Evolutionary conservation across 169 alveolate species (phyloP).

Genomic region (Plasmodium ovale): DNA sequence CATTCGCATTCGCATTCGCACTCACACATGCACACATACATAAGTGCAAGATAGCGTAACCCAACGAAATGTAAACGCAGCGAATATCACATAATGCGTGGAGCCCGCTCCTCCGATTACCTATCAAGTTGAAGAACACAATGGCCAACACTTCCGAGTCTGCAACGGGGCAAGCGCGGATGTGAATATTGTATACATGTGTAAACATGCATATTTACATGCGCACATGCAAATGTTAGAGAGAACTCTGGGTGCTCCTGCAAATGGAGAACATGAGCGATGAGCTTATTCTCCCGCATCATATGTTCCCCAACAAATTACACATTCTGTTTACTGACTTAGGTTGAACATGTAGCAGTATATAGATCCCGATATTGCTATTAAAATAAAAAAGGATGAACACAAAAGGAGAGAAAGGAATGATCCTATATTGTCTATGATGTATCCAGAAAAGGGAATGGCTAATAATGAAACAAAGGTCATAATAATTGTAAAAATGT

Average conservation of each 20-base stretch:
- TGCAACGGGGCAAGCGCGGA: too few relatives aligned
- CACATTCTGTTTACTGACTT: not conserved
- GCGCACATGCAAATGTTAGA: too few relatives aligned
- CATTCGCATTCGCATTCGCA: too few relatives aligned
- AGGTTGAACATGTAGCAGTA: slow-evolving; percentile 49
- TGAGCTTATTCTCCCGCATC: too few relatives aligned
- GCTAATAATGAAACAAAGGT: slow-evolving; percentile 59
- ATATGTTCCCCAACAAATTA: not conserved
- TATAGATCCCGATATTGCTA: slow-evolving; percentile 70
- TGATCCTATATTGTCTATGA: slow-evolving; percentile 64
- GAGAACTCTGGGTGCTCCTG: too few relatives aligned
- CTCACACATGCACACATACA: not conserved
- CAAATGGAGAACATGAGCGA: too few relatives aligned
- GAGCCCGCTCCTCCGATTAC: not conserved
- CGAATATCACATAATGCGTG: too few relatives aligned
- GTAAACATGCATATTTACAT: not conserved
- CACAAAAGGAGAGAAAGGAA: slow-evolving; percentile 60
- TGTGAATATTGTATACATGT: not conserved
- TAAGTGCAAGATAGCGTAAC: too few relatives aligned
- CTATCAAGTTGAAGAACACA: slow-evolving; percentile 69
- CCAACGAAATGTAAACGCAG: too few relatives aligned
- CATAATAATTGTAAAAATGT: slow-evolving; percentile 63
- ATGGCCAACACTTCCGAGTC: slow-evolving; percentile 66
- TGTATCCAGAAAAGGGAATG: slow-evolving; percentile 73
- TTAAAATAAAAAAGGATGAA: slow-evolving; percentile 55